Evolutionary conservation across 2,329 filamentous ascomycete genomes (phyloP).

Genomic region (Fusarium sp.): DNA sequence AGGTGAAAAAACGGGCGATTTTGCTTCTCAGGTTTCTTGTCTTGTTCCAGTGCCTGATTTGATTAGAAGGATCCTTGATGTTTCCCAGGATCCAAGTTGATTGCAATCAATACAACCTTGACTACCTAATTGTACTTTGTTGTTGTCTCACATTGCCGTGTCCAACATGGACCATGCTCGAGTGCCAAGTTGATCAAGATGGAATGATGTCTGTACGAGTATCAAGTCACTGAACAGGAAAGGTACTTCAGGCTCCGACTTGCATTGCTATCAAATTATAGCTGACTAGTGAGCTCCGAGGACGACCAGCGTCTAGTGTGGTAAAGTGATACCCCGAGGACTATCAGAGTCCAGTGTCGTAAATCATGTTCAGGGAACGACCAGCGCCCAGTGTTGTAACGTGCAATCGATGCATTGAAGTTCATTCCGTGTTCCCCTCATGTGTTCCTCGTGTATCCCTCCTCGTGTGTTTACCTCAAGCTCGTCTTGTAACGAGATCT

Average conservation of each 20-base stretch:
- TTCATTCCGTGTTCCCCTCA: not conserved
- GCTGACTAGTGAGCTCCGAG: not conserved
- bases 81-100: slow-evolving; percentile 14
- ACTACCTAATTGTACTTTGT: slow-evolving; percentile 1
- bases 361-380: not conserved
- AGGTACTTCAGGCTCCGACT: not conserved
- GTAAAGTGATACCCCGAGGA: not conserved
- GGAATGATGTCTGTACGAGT: not conserved
- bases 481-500: not conserved
- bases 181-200: not conserved
- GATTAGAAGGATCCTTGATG: slow-evolving; percentile 7
- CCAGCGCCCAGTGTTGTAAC: not conserved
- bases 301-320: not conserved
- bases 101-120: slow-evolving; percentile 31
- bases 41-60: slow-evolving; percentile 15
- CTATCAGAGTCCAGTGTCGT: not conserved
- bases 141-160: not conserved
- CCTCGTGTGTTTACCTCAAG: not conserved
- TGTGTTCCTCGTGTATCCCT: not conserved
- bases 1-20: slow-evolving; percentile 7
- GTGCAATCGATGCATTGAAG: not conserved
- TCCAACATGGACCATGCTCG: not conserved
- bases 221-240: not conserved
- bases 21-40: slow-evolving; percentile 24
- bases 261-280: not conserved